Evolutionary conservation across 1,139 yeast species (phyloP).

Genomic region (Entelexis paramagnoliae): DNA sequence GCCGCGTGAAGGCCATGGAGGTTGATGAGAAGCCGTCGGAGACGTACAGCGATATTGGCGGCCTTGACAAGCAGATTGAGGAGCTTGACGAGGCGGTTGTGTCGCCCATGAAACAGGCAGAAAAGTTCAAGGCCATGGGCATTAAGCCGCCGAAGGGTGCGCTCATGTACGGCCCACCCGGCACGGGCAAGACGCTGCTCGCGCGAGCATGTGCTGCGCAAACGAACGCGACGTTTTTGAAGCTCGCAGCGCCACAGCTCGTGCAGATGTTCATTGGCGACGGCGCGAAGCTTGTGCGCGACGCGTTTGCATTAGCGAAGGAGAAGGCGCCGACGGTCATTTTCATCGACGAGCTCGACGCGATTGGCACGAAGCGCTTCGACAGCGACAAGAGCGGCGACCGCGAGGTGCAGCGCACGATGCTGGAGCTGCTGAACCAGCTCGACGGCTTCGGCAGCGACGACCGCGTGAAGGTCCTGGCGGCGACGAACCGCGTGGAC

Average conservation of each 20-base stretch:
- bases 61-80: constrained; percentile 94
- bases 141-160: constrained; percentile 98
- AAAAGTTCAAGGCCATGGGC: constrained; percentile 83
- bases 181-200: constrained; percentile 92
- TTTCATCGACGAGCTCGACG: constrained; percentile 95
- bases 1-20: constrained; percentile 98
- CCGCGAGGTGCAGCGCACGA: constrained; percentile 97
- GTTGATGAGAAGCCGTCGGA: constrained; percentile 98
- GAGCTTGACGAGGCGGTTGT: constrained; percentile 97
- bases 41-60: constrained; percentile 94
- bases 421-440: constrained; percentile 94
- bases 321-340: constrained; percentile 98
- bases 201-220: constrained; percentile 99
- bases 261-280: constrained; percentile 99
- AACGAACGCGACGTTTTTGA: constrained; percentile 93
- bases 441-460: constrained; percentile 98
- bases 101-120: constrained; percentile 96
- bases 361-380: constrained; percentile 96
- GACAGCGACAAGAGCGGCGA: constrained; percentile 97
- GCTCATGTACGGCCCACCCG: constrained; percentile 98
- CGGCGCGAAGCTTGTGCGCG: constrained; percentile 96
- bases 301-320: constrained; percentile 96
- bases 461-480: constrained; percentile 91
- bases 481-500: constrained; percentile 97
- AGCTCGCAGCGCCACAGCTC: constrained; percentile 94